Percentiles rank a stretch among this genome's conserved stretches.
Conservation (phyloP, 169 alveolate species). For the Cystoisospora suis region DNA sequence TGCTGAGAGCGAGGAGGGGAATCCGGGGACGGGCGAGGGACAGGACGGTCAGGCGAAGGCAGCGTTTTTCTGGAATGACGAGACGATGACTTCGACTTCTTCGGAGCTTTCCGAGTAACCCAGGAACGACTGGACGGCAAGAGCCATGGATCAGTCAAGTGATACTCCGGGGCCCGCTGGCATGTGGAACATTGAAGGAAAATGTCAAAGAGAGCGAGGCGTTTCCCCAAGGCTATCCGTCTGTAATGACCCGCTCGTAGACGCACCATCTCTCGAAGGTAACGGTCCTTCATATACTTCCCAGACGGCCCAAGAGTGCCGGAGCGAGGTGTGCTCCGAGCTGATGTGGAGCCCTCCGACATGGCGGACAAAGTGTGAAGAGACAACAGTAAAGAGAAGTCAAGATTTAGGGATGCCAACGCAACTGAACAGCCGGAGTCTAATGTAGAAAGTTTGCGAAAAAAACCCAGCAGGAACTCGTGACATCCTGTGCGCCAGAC, state of each 20-base stretch:
- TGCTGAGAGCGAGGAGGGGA: background rate
- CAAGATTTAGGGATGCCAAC: background rate
- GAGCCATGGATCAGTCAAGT: background rate
- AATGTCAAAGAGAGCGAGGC: background rate
- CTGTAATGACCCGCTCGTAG: conserved; percentile 13
- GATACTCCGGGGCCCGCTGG: background rate
- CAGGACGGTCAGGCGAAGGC: too few relatives aligned
- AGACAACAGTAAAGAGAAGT: background rate
- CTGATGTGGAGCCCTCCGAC: background rate
- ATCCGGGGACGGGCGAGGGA: too few relatives aligned
- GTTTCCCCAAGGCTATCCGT: background rate
- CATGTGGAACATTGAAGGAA: background rate
- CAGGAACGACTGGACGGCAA: background rate
- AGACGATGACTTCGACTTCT: too few relatives aligned
- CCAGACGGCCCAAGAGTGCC: background rate
- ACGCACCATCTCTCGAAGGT: conserved; percentile 13
- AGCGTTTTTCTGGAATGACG: background rate
- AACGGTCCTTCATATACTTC: background rate
- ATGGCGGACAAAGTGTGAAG: background rate
- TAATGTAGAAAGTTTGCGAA: background rate
- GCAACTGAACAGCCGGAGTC: background rate
- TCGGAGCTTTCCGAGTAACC: background rate
- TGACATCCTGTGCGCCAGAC: too few relatives aligned
- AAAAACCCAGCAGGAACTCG: background rate
- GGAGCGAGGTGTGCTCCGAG: background rate